phyloP scores from a whole-genome alignment of 768 basidiomycete species.

The Dioszegia aurantiaca region DNA sequence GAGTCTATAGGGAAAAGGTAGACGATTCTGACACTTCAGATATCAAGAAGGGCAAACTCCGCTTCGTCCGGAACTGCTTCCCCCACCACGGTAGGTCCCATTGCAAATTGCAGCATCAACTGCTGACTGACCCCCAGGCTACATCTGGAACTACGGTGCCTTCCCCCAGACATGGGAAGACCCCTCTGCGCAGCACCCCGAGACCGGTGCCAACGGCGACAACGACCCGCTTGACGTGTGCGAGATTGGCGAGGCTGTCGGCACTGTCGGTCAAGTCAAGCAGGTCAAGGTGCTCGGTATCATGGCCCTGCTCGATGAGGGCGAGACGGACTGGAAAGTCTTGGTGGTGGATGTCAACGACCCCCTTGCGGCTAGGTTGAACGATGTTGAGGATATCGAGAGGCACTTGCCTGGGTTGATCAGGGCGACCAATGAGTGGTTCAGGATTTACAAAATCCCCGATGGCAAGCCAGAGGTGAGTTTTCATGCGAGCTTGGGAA shows the following conservation, averaged over 20 bases:
- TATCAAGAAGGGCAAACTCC: constrained; percentile 91
- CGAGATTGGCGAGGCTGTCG: constrained; percentile 98
- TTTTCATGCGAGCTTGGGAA: constrained; percentile 4
- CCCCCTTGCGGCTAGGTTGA: constrained; percentile 91
- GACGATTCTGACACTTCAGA: constrained; percentile 49
- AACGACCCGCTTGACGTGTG: constrained; percentile 99
- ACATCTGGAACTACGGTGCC: constrained; percentile 99
- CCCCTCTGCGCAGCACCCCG: constrained; percentile 75
- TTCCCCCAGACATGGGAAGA: constrained; percentile 99
- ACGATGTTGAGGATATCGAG: constrained; percentile 99
- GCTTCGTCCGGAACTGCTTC: constrained; percentile 99
- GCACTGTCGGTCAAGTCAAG: constrained; percentile 94
- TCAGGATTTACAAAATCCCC: constrained; percentile 61
- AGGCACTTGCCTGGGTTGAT: constrained; percentile 94
- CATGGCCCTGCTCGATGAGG: constrained; percentile 99
- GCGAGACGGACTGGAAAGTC: constrained; percentile 99
- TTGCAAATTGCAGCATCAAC: not conserved
- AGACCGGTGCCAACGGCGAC: constrained; percentile 98
- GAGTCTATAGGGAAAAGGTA: not conserved
- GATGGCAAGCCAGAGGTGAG: constrained; percentile 54
- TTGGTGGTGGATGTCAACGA: constrained; percentile 95
- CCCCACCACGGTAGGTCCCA: constrained; percentile 86
- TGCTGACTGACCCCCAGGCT: constrained; percentile 28
- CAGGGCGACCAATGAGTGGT: constrained; percentile 98
- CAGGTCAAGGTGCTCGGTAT: constrained; percentile 99